Evolutionary conservation across 768 basidiomycete species (phyloP).

Genomic region (Amanita muscaria): DNA sequence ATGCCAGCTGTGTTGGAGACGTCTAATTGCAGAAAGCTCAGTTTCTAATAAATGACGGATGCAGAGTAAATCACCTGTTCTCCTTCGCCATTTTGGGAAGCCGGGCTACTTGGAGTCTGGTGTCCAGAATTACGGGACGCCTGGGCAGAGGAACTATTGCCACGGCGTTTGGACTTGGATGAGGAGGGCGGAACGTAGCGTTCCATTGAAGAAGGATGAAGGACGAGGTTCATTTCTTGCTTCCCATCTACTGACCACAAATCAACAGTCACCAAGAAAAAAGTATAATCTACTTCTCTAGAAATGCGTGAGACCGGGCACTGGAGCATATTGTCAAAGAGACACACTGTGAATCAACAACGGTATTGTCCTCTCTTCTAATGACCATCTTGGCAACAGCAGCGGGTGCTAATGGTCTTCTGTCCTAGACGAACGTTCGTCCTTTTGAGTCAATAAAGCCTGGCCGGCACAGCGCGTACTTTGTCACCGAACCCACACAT

Average conservation of each 20-base stretch:
- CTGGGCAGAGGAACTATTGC: constrained; percentile 29
- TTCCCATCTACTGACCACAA: constrained; percentile 80
- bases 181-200: constrained; percentile 52
- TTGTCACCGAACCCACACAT: constrained; percentile 98
- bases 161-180: constrained; percentile 34
- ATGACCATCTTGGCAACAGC: constrained; percentile 82
- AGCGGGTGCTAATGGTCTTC: constrained; percentile 85
- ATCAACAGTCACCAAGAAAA: constrained; percentile 89
- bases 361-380: constrained; percentile 51
- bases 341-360: constrained; percentile 72
- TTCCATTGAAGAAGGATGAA: constrained; percentile 76
- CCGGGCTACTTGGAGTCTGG: constrained; percentile 39
- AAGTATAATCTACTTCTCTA: constrained; percentile 80
- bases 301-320: background rate
- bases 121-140: constrained; percentile 30
- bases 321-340: background rate
- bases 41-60: background rate
- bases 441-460: constrained; percentile 10
- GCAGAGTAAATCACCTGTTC: constrained; percentile 33
- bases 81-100: constrained; percentile 30
- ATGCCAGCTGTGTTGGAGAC: constrained; percentile 30
- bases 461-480: constrained; percentile 32
- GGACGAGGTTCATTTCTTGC: constrained; percentile 81
- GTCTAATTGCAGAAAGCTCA: constrained; percentile 11
- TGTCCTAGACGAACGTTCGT: constrained; percentile 50